A percentile compares a stretch with the other conserved stretches of the same genome.
phyloP scores from a whole-genome alignment of 352 stramenopile genomes.

The Pythium apleroticum region DNA sequence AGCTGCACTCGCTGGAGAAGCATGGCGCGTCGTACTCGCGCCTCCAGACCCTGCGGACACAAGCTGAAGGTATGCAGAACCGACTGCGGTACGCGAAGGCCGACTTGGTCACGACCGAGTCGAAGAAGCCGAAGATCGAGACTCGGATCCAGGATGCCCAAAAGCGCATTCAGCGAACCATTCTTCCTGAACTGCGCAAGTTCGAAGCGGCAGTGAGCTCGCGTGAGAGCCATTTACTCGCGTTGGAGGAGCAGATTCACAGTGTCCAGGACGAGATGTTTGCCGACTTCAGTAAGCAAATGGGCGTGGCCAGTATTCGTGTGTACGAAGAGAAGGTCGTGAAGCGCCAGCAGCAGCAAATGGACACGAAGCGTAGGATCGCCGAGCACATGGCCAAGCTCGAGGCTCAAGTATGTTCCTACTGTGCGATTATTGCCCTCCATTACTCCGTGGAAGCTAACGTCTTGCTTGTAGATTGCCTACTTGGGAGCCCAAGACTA shows the following conservation, averaged over 20 bases:
- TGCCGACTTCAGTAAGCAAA: constrained; percentile 68
- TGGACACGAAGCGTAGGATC: constrained; percentile 71
- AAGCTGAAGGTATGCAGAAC: constrained; percentile 71
- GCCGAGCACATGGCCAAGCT: constrained; percentile 83
- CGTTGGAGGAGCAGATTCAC: constrained; percentile 66
- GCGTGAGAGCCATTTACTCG: constrained; percentile 40
- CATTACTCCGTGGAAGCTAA: not conserved
- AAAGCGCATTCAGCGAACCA: constrained; percentile 46
- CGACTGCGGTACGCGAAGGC: constrained; percentile 74
- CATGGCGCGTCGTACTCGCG: constrained; percentile 71
- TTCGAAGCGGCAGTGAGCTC: constrained; percentile 53
- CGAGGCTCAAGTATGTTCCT: constrained; percentile 57
- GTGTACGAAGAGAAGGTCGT: constrained; percentile 94
- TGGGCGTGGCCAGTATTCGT: constrained; percentile 82
- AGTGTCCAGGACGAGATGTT: constrained; percentile 86
- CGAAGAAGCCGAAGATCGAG: constrained; percentile 69
- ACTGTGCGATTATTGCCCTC: not conserved
- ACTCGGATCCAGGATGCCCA: constrained; percentile 53
- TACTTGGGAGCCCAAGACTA: constrained; percentile 53
- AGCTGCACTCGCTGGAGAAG: constrained; percentile 60
- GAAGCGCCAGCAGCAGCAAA: constrained; percentile 74
- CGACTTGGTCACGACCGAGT: constrained; percentile 69
- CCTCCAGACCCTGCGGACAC: constrained; percentile 61
- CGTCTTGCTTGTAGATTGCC: constrained; percentile 17
- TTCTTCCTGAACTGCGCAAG: constrained; percentile 65